A percentile compares a stretch with the other conserved stretches of the same genome.
These are phyloP conservation scores for Moesziomyces sp. DNA, from an alignment of 1,284 basidiomycete genomes.

Conservation along the genomic window DNA sequence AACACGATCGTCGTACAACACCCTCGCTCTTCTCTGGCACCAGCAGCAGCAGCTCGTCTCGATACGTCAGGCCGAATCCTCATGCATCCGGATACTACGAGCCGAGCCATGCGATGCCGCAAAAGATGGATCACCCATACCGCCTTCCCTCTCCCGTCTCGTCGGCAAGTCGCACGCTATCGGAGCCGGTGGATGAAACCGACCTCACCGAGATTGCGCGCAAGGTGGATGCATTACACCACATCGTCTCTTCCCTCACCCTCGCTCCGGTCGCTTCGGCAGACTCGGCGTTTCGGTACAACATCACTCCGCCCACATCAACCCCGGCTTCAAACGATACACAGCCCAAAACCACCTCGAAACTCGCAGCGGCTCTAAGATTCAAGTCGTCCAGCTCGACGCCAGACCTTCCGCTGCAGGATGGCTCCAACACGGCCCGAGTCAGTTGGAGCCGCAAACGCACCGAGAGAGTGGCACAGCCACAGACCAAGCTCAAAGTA, in stretches of 20 bases:
- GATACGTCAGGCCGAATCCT: too few species aligned
- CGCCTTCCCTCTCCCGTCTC: not conserved
- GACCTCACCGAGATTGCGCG: slow-evolving; percentile 2
- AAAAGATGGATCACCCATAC: not conserved
- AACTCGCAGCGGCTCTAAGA: slow-evolving; percentile 1
- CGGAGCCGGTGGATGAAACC: not conserved
- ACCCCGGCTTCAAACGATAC: not conserved
- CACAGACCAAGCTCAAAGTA: slow-evolving; percentile 34
- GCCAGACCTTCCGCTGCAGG: not conserved
- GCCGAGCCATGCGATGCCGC: not conserved
- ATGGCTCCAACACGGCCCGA: not conserved
- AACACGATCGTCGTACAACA: too few species aligned
- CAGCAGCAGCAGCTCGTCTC: too few species aligned
- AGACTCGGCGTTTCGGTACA: slow-evolving; percentile 13
- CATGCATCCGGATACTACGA: not conserved
- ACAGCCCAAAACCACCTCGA: not conserved
- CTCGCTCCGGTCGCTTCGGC: not conserved
- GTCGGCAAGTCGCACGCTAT: not conserved
- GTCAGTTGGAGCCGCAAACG: slow-evolving; percentile 42
- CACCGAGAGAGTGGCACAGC: slow-evolving; percentile 27
- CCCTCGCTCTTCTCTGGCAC: too few species aligned
- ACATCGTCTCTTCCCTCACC: slow-evolving; percentile 2
- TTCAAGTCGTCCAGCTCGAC: slow-evolving; percentile 2
- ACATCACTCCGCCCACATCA: slow-evolving; percentile 1
- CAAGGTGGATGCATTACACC: slow-evolving; percentile 32